A percentile compares a stretch with the other conserved stretches of the same genome.
Conservation (phyloP, 768 basidiomycete species). For the Trametopsis cervina region DNA sequence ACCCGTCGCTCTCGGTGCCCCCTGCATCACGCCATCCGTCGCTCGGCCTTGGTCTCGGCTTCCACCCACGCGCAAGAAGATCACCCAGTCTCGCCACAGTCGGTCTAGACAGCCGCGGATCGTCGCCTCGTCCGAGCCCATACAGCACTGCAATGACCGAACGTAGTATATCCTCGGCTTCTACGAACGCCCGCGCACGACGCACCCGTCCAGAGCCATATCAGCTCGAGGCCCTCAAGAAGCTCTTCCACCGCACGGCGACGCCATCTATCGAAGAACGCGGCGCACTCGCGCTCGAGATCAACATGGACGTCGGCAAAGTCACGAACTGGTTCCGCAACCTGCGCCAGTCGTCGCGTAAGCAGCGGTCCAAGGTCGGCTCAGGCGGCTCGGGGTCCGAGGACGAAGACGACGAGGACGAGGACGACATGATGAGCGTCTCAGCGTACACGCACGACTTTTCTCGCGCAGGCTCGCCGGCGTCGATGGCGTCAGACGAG, state of each 20-base stretch:
- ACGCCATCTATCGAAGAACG: constrained; percentile 81
- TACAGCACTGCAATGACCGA: constrained; percentile 15
- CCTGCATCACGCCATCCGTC: constrained; percentile 43
- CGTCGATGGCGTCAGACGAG: constrained; percentile 10
- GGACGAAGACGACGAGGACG: constrained; percentile 33
- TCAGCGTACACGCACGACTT: constrained; percentile 12
- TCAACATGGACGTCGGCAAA: constrained; percentile 82
- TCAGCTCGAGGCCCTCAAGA: constrained; percentile 71
- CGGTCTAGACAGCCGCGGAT: constrained; percentile 16
- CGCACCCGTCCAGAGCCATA: constrained; percentile 74
- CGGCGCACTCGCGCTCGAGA: constrained; percentile 61
- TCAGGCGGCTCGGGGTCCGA: constrained; percentile 36
- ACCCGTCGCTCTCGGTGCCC: constrained; percentile 30
- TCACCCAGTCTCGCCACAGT: constrained; percentile 26
- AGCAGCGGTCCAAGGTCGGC: constrained; percentile 51
- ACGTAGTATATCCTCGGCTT: constrained; percentile 8
- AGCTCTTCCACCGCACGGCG: constrained; percentile 56
- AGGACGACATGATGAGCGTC: constrained; percentile 20
- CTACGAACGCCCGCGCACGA: constrained; percentile 40
- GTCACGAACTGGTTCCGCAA: constrained; percentile 90
- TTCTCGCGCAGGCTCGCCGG: constrained; percentile 19
- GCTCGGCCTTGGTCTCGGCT: constrained; percentile 27
- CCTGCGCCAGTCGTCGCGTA: constrained; percentile 73
- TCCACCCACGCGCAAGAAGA: constrained; percentile 30
- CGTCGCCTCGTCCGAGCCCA: constrained; percentile 22